Base-by-base conservation (phyloP, 345 rosid species). In the Camelina sativa region DNA sequence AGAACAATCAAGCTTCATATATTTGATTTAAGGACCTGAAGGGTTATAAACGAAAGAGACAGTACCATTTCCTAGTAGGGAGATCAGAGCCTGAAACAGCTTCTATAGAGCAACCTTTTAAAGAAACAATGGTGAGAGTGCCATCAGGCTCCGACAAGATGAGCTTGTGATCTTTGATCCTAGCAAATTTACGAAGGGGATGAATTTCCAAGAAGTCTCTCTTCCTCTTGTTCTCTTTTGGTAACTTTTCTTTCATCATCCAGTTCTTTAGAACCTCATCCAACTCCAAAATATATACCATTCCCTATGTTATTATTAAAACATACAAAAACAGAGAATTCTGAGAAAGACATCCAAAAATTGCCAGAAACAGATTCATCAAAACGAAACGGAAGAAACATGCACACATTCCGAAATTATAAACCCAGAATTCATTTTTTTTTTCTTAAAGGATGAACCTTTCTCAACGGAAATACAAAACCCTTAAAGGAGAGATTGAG, bases 71-170 rank as follows among this genome's bases (percentile, higher is more conserved):
- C 76, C 87, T 84, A 1, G 97, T 86, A 43, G 89, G 53, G 63
- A 81, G 85, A 37, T 56, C 75, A 50, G 97, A 69, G 19, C 92
- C 97, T 11, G 99, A 95, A 79, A 95, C 96, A 68, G 99, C 90
- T 74, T 90, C 86, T 57, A 95, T 65, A 15, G 65, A 20, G 81
- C 98, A 92, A 66, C 84, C 87, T 61, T 80, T 84, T 50, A 95
- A 80, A 4, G 71, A 83, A 64, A 95, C 61, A 25, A 74, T 30
- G 19, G 64, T 76, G 15, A 41, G 75, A 54, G 89, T 76, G 75
- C 87, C 86, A 69, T 89, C 89, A 23, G 86, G 8, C 51, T 86
- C 85, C 0, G 72, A 80, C 80, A 95, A 71, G 77, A 86, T 48
- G 46, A 95, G 85, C 15, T 65, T 74, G 20, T 79, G 77, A 13